Conservation (phyloP, 176 grass and related monocot genomes). For the Cocos nucifera region DNA sequence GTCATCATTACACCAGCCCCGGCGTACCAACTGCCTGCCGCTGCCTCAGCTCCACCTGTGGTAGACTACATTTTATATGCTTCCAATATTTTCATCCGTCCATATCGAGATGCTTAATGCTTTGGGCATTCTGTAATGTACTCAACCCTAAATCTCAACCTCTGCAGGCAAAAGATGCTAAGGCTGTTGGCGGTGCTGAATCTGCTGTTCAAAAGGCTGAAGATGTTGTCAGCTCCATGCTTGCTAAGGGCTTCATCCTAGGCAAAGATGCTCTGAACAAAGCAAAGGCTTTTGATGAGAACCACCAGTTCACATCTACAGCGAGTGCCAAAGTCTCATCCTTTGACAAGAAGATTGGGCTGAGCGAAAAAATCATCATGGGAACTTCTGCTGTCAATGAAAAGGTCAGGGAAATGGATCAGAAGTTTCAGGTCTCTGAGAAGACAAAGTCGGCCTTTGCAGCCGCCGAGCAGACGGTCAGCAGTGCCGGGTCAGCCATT, state of each 20-base stretch:
- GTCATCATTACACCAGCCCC: conserved; percentile 54
- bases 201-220: conserved; percentile 60
- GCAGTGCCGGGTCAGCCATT: conserved; percentile 53
- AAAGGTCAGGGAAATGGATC: conserved; percentile 85
- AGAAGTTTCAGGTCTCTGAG: conserved; percentile 83
- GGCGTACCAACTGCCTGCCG: conserved; percentile 48
- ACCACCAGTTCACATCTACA: conserved; percentile 58
- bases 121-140: too few species aligned
- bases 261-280: conserved; percentile 68
- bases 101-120: too few species aligned
- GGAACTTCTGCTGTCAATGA: conserved; percentile 51
- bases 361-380: conserved; percentile 59
- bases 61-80: conserved; percentile 14
- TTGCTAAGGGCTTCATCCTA: conserved; percentile 64
- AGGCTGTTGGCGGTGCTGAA: conserved; percentile 29
- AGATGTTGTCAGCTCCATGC: conserved; percentile 53
- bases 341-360: conserved; percentile 52
- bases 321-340: conserved; percentile 54
- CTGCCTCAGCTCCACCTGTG: conserved; percentile 31
- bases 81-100: too few species aligned
- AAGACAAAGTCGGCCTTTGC: conserved; percentile 64
- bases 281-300: conserved; percentile 66
- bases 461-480: conserved; percentile 65
- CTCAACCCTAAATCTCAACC: too few species aligned
- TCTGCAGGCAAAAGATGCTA: conserved; percentile 29